Conservation (phyloP, 176 grass and related monocot species). For the Guadua angustifolia region DNA sequence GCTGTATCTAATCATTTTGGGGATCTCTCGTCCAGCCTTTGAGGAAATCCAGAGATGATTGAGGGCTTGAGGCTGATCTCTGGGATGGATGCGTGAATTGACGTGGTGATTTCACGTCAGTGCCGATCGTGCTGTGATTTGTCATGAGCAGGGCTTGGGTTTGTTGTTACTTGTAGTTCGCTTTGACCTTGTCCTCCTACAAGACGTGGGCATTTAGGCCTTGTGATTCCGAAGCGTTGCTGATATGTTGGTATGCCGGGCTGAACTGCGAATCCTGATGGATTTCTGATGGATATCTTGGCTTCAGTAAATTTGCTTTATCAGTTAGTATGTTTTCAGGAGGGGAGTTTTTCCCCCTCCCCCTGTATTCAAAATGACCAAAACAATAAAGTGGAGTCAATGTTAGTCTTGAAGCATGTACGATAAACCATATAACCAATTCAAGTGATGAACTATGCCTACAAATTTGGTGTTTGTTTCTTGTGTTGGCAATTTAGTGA, state of each 20-base stretch:
- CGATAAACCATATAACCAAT: not conserved
- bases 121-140: not conserved
- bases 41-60: not conserved
- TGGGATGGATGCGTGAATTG: not conserved
- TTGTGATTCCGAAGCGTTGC: not conserved
- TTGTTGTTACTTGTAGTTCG: not conserved
- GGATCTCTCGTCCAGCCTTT: not conserved
- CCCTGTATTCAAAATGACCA: not conserved
- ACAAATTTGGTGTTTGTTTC: constrained; percentile 2
- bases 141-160: not conserved
- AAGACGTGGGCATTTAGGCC: not conserved
- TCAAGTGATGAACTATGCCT: not conserved
- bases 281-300: not conserved
- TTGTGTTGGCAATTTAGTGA: not conserved
- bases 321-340: not conserved
- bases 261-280: not conserved
- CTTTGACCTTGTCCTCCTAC: not conserved
- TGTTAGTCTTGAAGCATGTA: not conserved
- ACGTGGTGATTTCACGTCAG: not conserved
- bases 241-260: not conserved
- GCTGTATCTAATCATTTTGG: not conserved
- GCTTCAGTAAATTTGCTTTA: not conserved
- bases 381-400: not conserved
- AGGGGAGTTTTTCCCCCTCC: not conserved
- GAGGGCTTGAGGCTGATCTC: not conserved